A percentile compares a stretch with the other conserved stretches of the same genome.
phyloP scores from a whole-genome alignment of 805 yeast genomes.

The Ogataea glucozyma region DNA sequence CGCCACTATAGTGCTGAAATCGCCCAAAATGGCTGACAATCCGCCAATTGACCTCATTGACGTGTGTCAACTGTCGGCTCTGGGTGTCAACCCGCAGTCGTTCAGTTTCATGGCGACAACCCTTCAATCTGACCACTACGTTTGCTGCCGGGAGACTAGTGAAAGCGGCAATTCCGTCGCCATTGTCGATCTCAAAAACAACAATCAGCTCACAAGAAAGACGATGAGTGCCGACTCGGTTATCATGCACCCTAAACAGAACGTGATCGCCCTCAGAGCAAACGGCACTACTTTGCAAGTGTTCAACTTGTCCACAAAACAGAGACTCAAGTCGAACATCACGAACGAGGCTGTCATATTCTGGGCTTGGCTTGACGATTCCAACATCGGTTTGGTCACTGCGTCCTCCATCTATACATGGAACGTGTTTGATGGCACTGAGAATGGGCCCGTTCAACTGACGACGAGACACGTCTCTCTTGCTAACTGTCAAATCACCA shows the following conservation, averaged over 20 bases:
- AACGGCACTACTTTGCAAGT: slow-evolving; percentile 95
- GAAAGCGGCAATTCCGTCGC: slow-evolving; percentile 85
- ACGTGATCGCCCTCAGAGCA: slow-evolving; percentile 90
- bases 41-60: slow-evolving; percentile 97
- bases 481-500: slow-evolving; percentile 83
- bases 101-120: slow-evolving; percentile 94
- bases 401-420: slow-evolving; percentile 74
- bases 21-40: slow-evolving; percentile 44
- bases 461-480: slow-evolving; percentile 83
- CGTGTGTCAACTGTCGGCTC: slow-evolving; percentile 80
- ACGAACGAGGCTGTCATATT: slow-evolving; percentile 86
- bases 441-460: slow-evolving; percentile 77
- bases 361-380: slow-evolving; percentile 89
- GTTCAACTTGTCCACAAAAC: slow-evolving; percentile 84
- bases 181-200: slow-evolving; percentile 79
- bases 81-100: slow-evolving; percentile 83
- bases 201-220: slow-evolving; percentile 80
- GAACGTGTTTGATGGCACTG: slow-evolving; percentile 80
- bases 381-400: slow-evolving; percentile 81
- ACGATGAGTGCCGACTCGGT: slow-evolving; percentile 98
- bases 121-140: slow-evolving; percentile 87
- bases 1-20: background rate
- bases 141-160: slow-evolving; percentile 71
- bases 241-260: slow-evolving; percentile 89
- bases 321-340: slow-evolving; percentile 84